These are phyloP conservation scores for Murraya paniculata DNA, from an alignment of 345 rosid species.

Conservation along the genomic window DNA sequence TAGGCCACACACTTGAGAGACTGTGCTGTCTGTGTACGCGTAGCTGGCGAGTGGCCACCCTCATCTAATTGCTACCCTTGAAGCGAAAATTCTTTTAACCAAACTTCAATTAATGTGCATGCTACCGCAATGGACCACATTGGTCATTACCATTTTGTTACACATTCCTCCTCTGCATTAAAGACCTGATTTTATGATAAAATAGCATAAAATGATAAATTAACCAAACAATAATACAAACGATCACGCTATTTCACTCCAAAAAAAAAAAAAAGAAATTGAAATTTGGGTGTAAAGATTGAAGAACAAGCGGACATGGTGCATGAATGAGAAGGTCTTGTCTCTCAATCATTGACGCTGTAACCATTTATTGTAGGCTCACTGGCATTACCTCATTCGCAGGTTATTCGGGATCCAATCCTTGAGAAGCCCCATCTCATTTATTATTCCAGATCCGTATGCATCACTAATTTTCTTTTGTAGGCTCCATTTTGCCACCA, in stretches of 20 bases:
- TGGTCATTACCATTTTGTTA: too few relatives aligned
- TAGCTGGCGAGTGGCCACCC: not conserved
- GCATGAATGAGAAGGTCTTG: not conserved
- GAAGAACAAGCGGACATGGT: not conserved
- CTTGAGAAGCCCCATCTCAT: slow-evolving; percentile 15
- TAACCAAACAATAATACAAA: not conserved
- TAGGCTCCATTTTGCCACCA: not conserved
- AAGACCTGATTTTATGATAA: too few relatives aligned
- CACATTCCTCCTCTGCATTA: too few relatives aligned
- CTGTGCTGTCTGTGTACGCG: not conserved
- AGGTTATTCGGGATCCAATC: slow-evolving; percentile 6
- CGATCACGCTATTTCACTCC: too few relatives aligned
- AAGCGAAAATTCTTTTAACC: not conserved
- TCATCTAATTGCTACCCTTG: not conserved
- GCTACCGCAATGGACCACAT: too few relatives aligned
- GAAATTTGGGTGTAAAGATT: not conserved
- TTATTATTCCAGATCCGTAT: slow-evolving; percentile 16
- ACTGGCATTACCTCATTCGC: not conserved
- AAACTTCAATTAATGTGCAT: not conserved
- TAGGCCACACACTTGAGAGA: not conserved
- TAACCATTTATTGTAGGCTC: not conserved
- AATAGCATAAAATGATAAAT: not conserved
- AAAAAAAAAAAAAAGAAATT: too few relatives aligned
- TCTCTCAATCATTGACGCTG: slow-evolving; percentile 7
- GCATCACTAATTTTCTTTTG: not conserved